phyloP scores from a whole-genome alignment of 306 rosid genomes.

The Cucurbita maxima region DNA sequence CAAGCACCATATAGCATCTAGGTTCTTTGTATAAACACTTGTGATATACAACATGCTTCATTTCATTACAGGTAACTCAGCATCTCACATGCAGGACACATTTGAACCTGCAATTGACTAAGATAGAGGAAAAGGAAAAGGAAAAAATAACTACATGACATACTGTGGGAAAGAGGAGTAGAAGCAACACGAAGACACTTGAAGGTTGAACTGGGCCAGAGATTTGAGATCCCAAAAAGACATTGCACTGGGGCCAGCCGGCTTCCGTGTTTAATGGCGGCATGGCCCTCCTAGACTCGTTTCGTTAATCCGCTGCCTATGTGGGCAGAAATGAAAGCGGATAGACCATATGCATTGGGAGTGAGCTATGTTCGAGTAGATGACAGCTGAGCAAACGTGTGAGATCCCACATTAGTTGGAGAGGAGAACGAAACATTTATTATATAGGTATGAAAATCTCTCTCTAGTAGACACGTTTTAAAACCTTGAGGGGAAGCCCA shows the following conservation, averaged over 20 bases:
- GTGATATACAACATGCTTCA: background rate
- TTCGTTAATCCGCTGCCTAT: background rate
- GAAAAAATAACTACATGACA: background rate
- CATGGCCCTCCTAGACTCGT: too few species aligned
- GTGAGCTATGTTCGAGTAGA: background rate
- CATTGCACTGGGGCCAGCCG: too few species aligned
- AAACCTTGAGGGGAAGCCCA: too few species aligned
- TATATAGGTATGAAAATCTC: too few species aligned
- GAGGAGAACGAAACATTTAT: too few species aligned
- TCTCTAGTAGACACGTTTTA: too few species aligned
- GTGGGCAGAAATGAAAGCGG: background rate
- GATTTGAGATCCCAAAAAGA: background rate
- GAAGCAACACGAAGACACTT: background rate
- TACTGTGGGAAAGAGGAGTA: background rate
- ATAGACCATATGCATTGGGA: background rate
- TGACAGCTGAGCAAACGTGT: background rate
- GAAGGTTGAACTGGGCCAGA: constrained; percentile 1
- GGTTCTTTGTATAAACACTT: background rate
- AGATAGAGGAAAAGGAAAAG: background rate
- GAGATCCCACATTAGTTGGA: too few species aligned
- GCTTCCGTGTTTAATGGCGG: too few species aligned
- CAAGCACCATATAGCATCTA: background rate
- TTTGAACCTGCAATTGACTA: background rate
- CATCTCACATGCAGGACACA: background rate
- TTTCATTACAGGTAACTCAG: background rate